phyloP scores from a whole-genome alignment of 2,329 filamentous ascomycete genomes.

The Cordyceps pruinosa region DNA sequence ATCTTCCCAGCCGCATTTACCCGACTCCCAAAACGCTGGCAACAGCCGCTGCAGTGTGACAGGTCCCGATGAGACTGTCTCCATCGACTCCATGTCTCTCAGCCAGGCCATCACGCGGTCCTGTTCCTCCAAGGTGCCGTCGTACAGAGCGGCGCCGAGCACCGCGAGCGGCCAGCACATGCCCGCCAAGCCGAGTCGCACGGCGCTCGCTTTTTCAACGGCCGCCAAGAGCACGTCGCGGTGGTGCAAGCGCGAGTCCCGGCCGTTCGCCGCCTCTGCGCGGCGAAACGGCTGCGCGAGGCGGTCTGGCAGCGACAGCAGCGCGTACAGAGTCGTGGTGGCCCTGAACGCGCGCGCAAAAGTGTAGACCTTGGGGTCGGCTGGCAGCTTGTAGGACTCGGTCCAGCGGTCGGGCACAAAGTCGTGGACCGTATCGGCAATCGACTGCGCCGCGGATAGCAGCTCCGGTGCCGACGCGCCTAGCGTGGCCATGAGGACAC shows the following conservation, averaged over 20 bases:
- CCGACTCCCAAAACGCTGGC: not conserved
- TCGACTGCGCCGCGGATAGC: not conserved
- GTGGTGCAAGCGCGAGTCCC: not conserved
- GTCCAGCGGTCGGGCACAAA: not conserved
- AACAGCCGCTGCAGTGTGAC: not conserved
- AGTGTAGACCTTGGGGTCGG: not conserved
- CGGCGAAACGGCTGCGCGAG: not conserved
- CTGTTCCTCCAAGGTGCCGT: not conserved
- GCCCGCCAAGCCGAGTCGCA: not conserved
- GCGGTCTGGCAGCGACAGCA: not conserved
- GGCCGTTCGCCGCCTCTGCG: not conserved
- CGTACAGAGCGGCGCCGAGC: not conserved
- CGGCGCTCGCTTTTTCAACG: not conserved
- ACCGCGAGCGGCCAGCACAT: constrained; percentile 2
- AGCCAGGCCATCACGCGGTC: not conserved
- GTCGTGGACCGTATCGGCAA: not conserved
- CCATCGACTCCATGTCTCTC: not conserved
- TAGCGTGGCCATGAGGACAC: not conserved
- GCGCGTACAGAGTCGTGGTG: not conserved
- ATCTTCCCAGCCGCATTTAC: not conserved
- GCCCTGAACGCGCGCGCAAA: not conserved
- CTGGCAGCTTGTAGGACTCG: not conserved
- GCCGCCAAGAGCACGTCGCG: not conserved
- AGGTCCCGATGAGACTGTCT: not conserved
- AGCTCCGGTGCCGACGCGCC: not conserved